A percentile compares a stretch with the other conserved stretches of the same genome.
These are phyloP conservation scores for Malbranchea cinnamomea DNA, from an alignment of 2,329 filamentous ascomycete species.

Conservation along the genomic window DNA sequence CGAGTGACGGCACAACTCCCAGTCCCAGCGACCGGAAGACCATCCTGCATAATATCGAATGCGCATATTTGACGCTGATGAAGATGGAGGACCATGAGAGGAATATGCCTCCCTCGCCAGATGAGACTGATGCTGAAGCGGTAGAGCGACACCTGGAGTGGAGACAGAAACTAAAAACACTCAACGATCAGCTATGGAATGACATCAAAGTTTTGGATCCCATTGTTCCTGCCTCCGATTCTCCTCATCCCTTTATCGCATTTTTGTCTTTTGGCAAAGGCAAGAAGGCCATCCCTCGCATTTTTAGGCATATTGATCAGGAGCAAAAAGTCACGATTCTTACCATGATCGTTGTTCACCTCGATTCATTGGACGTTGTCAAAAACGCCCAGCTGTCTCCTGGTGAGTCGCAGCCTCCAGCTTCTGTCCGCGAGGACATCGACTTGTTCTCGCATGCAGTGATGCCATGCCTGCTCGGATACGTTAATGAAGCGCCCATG, in stretches of 20 bases:
- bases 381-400: conserved; percentile 60
- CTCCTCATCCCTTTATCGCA: conserved; percentile 81
- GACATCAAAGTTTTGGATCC: conserved; percentile 87
- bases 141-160: conserved; percentile 66
- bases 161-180: conserved; percentile 52
- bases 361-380: conserved; percentile 84
- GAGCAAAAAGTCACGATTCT: conserved; percentile 85
- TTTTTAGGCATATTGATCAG: conserved; percentile 84
- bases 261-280: conserved; percentile 91
- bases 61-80: conserved; percentile 78
- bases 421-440: conserved; percentile 73
- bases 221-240: conserved; percentile 55
- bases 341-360: conserved; percentile 87
- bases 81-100: conserved; percentile 86
- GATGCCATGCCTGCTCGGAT: conserved; percentile 77
- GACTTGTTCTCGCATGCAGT: conserved; percentile 80
- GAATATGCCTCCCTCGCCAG: conserved; percentile 53
- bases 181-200: conserved; percentile 71
- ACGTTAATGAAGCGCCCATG: conserved; percentile 79
- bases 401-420: conserved; percentile 58
- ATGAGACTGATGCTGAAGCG: conserved; percentile 51
- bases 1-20: conserved; percentile 31
- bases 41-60: conserved; percentile 73
- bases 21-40: conserved; percentile 63
- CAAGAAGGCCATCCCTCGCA: conserved; percentile 86